Conservation (phyloP, 1,284 basidiomycete genomes). For the Sporisorium iseilematis-ciliati region DNA sequence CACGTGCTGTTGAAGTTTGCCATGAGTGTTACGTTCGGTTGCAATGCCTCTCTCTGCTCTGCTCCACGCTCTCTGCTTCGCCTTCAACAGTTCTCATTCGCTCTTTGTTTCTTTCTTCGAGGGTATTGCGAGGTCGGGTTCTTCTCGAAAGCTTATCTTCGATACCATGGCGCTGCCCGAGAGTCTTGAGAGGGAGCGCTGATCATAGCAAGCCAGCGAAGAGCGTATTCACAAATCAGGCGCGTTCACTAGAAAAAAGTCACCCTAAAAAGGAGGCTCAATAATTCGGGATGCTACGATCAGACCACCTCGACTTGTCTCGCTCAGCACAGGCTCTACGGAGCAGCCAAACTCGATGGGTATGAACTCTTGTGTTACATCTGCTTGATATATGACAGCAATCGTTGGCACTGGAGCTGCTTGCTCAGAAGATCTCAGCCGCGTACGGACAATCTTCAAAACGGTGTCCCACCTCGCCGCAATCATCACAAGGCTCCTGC, state of each 20-base stretch:
- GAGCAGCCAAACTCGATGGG: not conserved
- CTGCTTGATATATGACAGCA: not conserved
- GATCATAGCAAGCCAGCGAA: not conserved
- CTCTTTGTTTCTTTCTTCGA: too few relatives aligned
- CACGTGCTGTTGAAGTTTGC: conserved; percentile 6
- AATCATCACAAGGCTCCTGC: conserved; percentile 55
- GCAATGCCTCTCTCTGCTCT: not conserved
- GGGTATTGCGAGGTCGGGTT: too few relatives aligned
- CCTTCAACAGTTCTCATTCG: not conserved
- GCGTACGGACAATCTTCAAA: conserved; percentile 60
- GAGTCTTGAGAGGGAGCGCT: too few relatives aligned
- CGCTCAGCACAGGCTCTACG: not conserved
- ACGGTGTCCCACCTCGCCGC: conserved; percentile 54
- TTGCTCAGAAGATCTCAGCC: conserved; percentile 50
- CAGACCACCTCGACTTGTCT: too few relatives aligned
- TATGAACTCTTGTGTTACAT: not conserved
- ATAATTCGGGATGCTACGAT: not conserved
- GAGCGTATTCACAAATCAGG: not conserved
- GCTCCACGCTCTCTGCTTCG: not conserved
- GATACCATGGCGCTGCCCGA: too few relatives aligned
- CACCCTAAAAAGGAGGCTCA: not conserved
- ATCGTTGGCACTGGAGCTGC: too few relatives aligned
- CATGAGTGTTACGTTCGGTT: not conserved
- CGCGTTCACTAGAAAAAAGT: not conserved
- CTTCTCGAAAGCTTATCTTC: too few relatives aligned